Percentiles rank a stretch among this genome's conserved stretches.
These are phyloP conservation scores for Zygosaccharomyces lentus DNA, from an alignment of 805 yeast genomes.

Conservation along the genomic window DNA sequence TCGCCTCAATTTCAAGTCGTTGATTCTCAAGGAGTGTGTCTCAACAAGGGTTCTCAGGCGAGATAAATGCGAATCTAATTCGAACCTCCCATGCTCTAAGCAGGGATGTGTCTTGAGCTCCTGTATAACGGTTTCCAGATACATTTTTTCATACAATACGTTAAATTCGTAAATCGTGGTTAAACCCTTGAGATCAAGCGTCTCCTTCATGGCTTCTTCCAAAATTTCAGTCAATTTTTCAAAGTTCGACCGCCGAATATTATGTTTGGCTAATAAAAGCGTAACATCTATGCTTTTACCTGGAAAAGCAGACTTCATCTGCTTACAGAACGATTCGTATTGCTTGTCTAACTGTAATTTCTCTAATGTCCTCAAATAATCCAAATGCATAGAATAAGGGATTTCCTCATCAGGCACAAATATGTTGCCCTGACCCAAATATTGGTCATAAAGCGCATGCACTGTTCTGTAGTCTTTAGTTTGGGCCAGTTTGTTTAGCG, in stretches of 20 bases:
- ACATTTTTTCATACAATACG: slow-evolving; percentile 45
- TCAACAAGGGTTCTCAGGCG: slow-evolving; percentile 53
- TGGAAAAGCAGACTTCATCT: slow-evolving; percentile 40
- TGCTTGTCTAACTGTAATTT: slow-evolving; percentile 12
- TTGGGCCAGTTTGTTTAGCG: slow-evolving; percentile 11
- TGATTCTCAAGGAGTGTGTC: slow-evolving; percentile 54
- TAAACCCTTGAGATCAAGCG: slow-evolving; percentile 57
- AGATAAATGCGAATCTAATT: slow-evolving; percentile 39
- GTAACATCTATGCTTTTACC: slow-evolving; percentile 54
- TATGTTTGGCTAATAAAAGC: slow-evolving; percentile 46
- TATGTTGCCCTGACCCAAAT: slow-evolving; percentile 7
- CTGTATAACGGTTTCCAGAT: slow-evolving; percentile 8
- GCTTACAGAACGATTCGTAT: slow-evolving; percentile 30
- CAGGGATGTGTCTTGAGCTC: slow-evolving; percentile 17
- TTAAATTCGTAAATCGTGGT: slow-evolving; percentile 58
- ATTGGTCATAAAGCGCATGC: slow-evolving; percentile 13
- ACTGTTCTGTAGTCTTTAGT: slow-evolving; percentile 21
- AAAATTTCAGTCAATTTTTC: slow-evolving; percentile 42
- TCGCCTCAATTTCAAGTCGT: slow-evolving; percentile 62
- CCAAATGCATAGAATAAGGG: slow-evolving; percentile 14
- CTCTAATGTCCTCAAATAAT: slow-evolving; percentile 17
- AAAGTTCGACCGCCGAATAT: slow-evolving; percentile 38
- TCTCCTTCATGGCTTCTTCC: slow-evolving; percentile 44
- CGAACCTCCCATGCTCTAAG: slow-evolving; percentile 34
- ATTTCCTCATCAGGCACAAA: slow-evolving; percentile 7